Base-by-base conservation (phyloP, 225 moss, liverwort and hornwort species). In the Thuidium tamariscinum region DNA sequence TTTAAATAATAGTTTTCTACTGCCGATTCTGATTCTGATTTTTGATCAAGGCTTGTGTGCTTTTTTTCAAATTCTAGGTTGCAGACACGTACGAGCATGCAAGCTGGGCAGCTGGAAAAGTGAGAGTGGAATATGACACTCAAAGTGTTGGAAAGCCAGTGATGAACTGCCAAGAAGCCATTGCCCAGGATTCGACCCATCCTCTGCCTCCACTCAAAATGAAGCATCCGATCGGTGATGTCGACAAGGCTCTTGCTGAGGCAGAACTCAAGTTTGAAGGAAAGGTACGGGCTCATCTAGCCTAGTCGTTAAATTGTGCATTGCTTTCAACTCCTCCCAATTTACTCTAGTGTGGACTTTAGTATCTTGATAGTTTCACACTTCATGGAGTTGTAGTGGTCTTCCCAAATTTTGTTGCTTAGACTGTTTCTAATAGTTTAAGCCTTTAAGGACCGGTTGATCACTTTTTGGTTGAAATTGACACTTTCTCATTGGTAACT, bases 81-180 rank as follows among this genome's bases (percentile, higher is more conserved):
- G 95, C 95, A 59, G 93, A 97, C 85, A 93, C 95, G 11, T 88
- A 93, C 21, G 93, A 95, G 80, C 85, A 93, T 80, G 95, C 95
- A 32, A 85, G 68, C 60, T 83, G 91, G 71, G 95, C 92, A 65
- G 95, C 94, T 42, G 84, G 52, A 20, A 95, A 88, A 89, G 94
- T 97, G 80, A 79, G 51, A 34, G 91, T 95, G 83, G 69, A 82
- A 18, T 93, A 95, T 88, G 94, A 95, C 71, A 88, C 79, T 3
- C 61, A 37, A 41, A 86, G 74, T 55, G 68, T 92, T 82, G 94
- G 88, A 55, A 70, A 74, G 48, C 89, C 88, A 10, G 20, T 97
- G 5, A 82, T 93, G 90, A 93, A 87, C 20, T 79, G 92, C 52
- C 91, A 93, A 55, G 94, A 97, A 82, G 97, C 95, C 41, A 77